Percentiles rank a stretch among this genome's conserved stretches.
Conservation (phyloP, 257 asterid genomes). For the Solanum etuberosum region DNA sequence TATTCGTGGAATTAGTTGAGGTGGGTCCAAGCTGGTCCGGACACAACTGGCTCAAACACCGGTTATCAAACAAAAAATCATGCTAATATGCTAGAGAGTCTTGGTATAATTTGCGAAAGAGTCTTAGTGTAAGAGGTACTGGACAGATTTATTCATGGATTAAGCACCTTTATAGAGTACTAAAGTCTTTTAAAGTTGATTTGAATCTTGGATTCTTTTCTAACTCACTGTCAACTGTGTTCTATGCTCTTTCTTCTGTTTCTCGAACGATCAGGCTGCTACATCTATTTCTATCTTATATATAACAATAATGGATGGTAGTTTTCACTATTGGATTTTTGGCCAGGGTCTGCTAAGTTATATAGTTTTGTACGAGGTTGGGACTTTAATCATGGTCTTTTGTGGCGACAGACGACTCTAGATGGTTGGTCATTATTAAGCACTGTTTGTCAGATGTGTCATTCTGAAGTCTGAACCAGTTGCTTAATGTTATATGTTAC, state of each 20-base stretch:
- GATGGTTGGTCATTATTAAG: neutral
- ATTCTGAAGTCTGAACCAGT: neutral
- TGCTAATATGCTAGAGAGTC: too few species aligned
- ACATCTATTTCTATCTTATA: neutral
- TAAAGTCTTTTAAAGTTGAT: neutral
- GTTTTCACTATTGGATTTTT: neutral
- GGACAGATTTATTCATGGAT: neutral
- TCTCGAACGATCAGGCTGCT: neutral
- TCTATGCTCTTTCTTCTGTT: neutral
- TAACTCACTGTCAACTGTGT: neutral
- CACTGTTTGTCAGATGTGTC: neutral
- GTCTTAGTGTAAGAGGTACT: neutral
- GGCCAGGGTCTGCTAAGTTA: neutral
- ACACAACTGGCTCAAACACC: neutral
- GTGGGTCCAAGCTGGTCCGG: neutral
- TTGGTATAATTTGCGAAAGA: too few species aligned
- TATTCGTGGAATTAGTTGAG: neutral
- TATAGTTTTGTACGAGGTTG: neutral
- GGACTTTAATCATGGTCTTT: neutral
- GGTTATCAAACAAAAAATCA: too few species aligned
- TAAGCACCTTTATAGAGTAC: neutral
- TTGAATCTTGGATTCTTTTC: neutral
- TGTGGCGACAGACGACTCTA: neutral
- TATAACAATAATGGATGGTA: neutral
- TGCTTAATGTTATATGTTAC: neutral